Base-by-base conservation (phyloP, 176 grass and related monocot genomes). In the Juncus inflexus region DNA sequence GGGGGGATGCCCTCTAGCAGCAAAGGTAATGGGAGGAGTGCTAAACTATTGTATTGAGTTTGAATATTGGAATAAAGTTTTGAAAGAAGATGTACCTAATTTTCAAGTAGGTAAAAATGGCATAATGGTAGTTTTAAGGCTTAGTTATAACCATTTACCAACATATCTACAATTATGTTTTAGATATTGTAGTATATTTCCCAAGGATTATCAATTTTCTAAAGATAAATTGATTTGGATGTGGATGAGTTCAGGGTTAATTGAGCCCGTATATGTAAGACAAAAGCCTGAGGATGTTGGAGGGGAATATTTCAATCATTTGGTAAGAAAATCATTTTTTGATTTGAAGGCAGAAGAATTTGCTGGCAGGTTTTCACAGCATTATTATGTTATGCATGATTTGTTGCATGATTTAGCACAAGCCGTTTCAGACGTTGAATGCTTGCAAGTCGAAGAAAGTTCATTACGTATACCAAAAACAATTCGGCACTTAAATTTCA, bases 171-270 rank as follows among this genome's bases (percentile, higher is more conserved):
- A 86, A 39, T 45, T 49, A 9, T 86, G 83, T 56, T 81, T 81
- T 61, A 81, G 73, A 64, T 81, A 72, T 72, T 86, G 67, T 52
- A 86, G 83, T 40, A 76, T 85, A 50, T 77, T 85, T 77, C 55
- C 15, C 0, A 60, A 67, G 76, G 6, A 43, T 38, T 81, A 66
- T 66, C 16, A 60, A 59, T 81, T 85, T 11, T 58, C 35, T 42
- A 85, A 45, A 58, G 13, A 85, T 37, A 72, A 85, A 56, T 63
- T 85, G 61, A 74, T 85, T 2, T 3, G 67, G 55, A 62, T 81
- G 60, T 78, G 83, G 83, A 77, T 77, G 72, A 61, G 72, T 1
- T 61, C 62, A 9, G 78, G 74, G 19, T 7, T 74, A 60, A 59
- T 86, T 42, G 64, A 47, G 42, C 10, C 7, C 13, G 9, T 13